Percentiles rank a stretch among this genome's conserved stretches.
Conservation (phyloP, 1,139 yeast species). For the Yamadazyma epiphylla region DNA sequence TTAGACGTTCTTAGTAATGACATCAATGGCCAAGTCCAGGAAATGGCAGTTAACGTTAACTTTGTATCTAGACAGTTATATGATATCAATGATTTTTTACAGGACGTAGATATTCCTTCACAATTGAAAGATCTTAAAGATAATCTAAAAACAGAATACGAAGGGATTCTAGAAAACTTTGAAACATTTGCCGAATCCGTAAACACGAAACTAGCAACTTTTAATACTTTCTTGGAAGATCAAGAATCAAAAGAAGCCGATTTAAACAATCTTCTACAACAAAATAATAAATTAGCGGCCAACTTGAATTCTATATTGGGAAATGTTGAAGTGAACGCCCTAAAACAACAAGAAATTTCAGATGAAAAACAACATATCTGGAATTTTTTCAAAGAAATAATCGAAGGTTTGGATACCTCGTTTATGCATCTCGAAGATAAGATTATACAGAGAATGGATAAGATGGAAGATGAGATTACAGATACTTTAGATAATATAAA, state of each 20-base stretch:
- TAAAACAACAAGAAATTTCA: slow-evolving; percentile 2
- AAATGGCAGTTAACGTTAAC: slow-evolving; percentile 12
- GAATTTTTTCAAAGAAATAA: slow-evolving; percentile 6
- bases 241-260: slow-evolving; percentile 1
- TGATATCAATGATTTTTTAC: slow-evolving; percentile 5
- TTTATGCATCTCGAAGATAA: slow-evolving; percentile 3
- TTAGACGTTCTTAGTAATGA: slow-evolving; percentile 5
- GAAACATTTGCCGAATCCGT: slow-evolving; percentile 2
- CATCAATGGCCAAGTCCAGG: slow-evolving; percentile 7
- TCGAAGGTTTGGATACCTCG: slow-evolving; percentile 5
- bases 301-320: slow-evolving; percentile 1
- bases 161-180: slow-evolving; percentile 2
- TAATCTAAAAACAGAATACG: slow-evolving; percentile 1
- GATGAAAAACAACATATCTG: not conserved
- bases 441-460: slow-evolving; percentile 2
- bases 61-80: slow-evolving; percentile 10
- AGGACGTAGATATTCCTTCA: not conserved
- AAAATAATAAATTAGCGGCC: slow-evolving; percentile 1
- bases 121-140: not conserved
- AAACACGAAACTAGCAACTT: slow-evolving; percentile 1
- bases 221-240: slow-evolving; percentile 1
- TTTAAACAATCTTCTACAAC: slow-evolving; percentile 1
- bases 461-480: slow-evolving; percentile 4
- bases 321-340: slow-evolving; percentile 2
- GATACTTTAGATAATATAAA: slow-evolving; percentile 3